phyloP scores from a whole-genome alignment of 192 early-diverging fungal species.

The Diversispora epigaea region DNA sequence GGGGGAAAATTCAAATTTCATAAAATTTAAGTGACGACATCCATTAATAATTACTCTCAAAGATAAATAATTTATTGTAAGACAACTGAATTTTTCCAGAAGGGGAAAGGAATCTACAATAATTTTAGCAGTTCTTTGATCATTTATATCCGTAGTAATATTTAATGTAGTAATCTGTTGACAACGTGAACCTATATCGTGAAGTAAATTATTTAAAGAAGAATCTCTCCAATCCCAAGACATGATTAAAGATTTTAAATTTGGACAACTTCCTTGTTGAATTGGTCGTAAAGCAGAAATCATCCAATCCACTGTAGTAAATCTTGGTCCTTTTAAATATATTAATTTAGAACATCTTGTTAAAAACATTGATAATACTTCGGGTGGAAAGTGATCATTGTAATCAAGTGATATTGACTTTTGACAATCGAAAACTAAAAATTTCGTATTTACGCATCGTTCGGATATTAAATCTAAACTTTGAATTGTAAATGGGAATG shows the following conservation, averaged over 20 bases:
- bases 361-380: not conserved
- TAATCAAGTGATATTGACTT: not conserved
- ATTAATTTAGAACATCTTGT: not conserved
- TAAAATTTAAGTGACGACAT: not conserved
- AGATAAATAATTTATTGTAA: not conserved
- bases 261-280: not conserved
- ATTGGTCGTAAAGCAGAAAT: not conserved
- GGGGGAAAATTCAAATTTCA: not conserved
- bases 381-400: not conserved
- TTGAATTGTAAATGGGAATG: not conserved
- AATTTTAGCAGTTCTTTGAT: not conserved
- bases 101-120: not conserved
- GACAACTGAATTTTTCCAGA: not conserved
- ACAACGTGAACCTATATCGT: not conserved
- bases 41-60: not conserved
- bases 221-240: slow-evolving; percentile 2
- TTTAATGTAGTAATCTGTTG: not conserved
- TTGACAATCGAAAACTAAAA: not conserved
- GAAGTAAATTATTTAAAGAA: not conserved
- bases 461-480: not conserved
- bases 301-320: not conserved
- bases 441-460: not conserved
- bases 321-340: not conserved
- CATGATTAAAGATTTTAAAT: not conserved
- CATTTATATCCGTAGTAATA: not conserved